A percentile compares a stretch with the other conserved stretches of the same genome.
Evolutionary conservation across 2,329 filamentous ascomycete species (phyloP).

Genomic region (Madurella mycetomatis): DNA sequence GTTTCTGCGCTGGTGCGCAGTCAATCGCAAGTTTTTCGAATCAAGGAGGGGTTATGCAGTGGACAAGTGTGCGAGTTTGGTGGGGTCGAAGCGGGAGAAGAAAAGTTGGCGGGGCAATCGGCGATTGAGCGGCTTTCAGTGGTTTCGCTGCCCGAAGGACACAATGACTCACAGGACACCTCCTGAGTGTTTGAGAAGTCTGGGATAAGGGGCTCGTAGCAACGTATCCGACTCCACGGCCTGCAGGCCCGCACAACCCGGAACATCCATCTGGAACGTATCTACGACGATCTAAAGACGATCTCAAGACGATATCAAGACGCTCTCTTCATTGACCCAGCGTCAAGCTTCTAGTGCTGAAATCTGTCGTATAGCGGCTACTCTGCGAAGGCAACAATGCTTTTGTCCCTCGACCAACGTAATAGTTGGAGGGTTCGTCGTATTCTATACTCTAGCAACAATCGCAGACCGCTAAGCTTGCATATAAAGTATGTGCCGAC

Average conservation of each 20-base stretch:
- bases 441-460: too few species aligned
- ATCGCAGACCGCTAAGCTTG: too few species aligned
- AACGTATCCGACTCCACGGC: background rate
- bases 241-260: background rate
- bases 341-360: too few species aligned
- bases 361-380: too few species aligned
- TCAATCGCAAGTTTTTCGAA: slow-evolving; percentile 23
- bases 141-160: slow-evolving; percentile 6
- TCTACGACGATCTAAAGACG: background rate
- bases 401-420: too few species aligned
- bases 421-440: too few species aligned
- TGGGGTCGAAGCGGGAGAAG: slow-evolving; percentile 10
- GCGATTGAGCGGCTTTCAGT: background rate
- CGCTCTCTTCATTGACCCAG: background rate
- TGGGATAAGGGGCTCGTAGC: slow-evolving; percentile 11
- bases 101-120: slow-evolving; percentile 23
- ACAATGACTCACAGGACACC: slow-evolving; percentile 17
- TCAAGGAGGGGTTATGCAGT: slow-evolving; percentile 3
- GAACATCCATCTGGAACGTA: slow-evolving; percentile 3
- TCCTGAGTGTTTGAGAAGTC: background rate
- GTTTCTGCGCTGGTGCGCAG: slow-evolving; percentile 17
- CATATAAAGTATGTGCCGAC: too few species aligned
- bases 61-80: slow-evolving; percentile 8
- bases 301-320: background rate
- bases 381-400: too few species aligned